Base-by-base conservation (phyloP, 768 basidiomycete genomes). In the Mycena epipterygia region DNA sequence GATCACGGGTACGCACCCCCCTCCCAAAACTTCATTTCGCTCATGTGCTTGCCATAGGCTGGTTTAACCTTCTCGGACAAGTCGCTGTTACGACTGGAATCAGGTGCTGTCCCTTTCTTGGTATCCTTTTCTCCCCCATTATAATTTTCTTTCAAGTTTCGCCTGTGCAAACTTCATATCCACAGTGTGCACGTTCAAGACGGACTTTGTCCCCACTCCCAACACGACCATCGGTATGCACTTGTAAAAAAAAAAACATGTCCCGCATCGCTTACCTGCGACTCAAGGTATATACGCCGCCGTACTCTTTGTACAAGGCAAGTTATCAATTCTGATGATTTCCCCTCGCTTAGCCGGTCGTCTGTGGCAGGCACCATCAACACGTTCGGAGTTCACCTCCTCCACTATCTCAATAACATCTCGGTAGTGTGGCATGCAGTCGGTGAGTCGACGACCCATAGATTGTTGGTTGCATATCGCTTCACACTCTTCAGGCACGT, bases 61-160 rank as follows among this genome's bases (percentile, higher is more conserved):
- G 91, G 90, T 92, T 93, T 79, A 92, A 93, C 75, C 81, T 92
- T 19, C 82, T 93, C 14, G 91, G 91, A 0, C 93, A 93, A 79
- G 92, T 93, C 0, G 92, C 93, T 4, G 89, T 94, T 9, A 93
- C 92, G 0, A 92, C 92, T 2, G 91, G 91, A 5, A 93, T 93
- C 75, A 88, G 87, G 87, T 90, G 56, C 21, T 79, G 30, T 30
- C 5, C 52, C 21, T 12, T 39, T 21, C 33, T 21, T n/a, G n/a
- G n/a, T n/a, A n/a, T n/a, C 11, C 13, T 46, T 46, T 25, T 13
- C 27, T 32, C 27, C 25, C n/a, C 48, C 6, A 37, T 14, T 23
- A n/a, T 23, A 19, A 25, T 30, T 19, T 51, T 8, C 14, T 19
- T 41, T 25, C 35, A 35, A 91, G 91, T 68, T 92, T 89, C 71